phyloP scores from a whole-genome alignment of 2,329 filamentous ascomycete genomes.

The Sporothrix protearum region DNA sequence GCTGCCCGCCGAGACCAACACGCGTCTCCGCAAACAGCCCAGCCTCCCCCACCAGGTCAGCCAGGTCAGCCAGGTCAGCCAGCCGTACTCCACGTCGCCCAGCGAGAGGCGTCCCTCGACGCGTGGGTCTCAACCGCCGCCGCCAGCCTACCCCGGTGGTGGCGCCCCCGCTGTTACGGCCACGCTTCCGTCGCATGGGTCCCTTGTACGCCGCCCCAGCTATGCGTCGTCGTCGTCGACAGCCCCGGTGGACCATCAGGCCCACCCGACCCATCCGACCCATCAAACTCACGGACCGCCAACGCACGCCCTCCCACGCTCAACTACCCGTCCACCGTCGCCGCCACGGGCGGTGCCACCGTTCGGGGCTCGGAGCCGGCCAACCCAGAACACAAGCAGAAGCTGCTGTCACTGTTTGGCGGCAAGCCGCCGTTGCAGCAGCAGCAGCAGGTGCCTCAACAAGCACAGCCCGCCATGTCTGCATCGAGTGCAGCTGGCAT shows the following conservation, averaged over 20 bases:
- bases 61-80: slow-evolving; percentile 3
- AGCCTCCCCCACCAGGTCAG: slow-evolving; percentile 9
- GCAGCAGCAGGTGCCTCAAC: slow-evolving; percentile 25
- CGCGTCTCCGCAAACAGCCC: slow-evolving; percentile 1
- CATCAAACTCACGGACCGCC: neutral
- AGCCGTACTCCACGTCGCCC: slow-evolving; percentile 12
- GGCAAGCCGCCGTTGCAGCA: slow-evolving; percentile 31
- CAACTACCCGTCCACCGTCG: neutral
- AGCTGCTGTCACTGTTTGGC: slow-evolving; percentile 61
- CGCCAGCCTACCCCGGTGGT: neutral
- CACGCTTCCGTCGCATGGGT: neutral
- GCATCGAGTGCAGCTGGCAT: neutral
- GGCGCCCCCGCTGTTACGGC: neutral
- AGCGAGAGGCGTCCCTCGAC: slow-evolving; percentile 17
- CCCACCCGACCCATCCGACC: too few species aligned
- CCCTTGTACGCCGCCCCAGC: slow-evolving; percentile 20
- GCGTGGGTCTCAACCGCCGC: slow-evolving; percentile 8
- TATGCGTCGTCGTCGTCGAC: slow-evolving; percentile 21
- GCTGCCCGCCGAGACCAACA: slow-evolving; percentile 16
- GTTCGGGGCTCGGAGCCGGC: slow-evolving; percentile 26
- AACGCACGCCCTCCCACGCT: neutral
- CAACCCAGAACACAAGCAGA: slow-evolving; percentile 43
- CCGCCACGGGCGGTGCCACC: slow-evolving; percentile 27
- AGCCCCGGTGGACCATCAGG: neutral
- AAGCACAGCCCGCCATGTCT: neutral